These are phyloP conservation scores for Wallacemonas sp. DNA, from an alignment of 208 protist genomes.

Conservation along the genomic window DNA sequence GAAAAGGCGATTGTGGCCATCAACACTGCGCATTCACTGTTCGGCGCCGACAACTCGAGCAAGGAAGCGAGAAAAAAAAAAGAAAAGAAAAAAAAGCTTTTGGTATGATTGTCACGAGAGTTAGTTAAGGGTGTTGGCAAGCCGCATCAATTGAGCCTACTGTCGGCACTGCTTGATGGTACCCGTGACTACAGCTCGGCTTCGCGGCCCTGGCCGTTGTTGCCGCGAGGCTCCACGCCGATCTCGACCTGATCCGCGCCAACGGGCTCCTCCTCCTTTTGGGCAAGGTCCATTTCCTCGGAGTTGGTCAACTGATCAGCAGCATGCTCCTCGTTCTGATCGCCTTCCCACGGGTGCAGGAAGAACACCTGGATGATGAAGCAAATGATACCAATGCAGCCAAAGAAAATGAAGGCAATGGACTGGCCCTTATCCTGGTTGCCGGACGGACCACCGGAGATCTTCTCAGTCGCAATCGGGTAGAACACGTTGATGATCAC, in stretches of 20 bases:
- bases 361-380: slow-evolving; percentile 78
- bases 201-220: slow-evolving; percentile 6
- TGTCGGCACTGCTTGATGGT: too few species aligned
- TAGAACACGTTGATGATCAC: slow-evolving; percentile 88
- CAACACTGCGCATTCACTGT: too few species aligned
- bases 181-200: neutral
- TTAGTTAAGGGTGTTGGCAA: too few species aligned
- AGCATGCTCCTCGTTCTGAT: neutral
- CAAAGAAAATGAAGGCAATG: slow-evolving; percentile 90
- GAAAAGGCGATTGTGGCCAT: too few species aligned
- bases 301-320: neutral
- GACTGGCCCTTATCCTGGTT: slow-evolving; percentile 87
- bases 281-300: slow-evolving; percentile 4
- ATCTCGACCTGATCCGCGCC: neutral
- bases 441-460: slow-evolving; percentile 79
- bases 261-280: slow-evolving; percentile 15
- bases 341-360: slow-evolving; percentile 57
- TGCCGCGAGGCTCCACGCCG: neutral
- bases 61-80: slow-evolving; percentile 14
- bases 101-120: too few species aligned
- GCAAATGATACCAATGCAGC: slow-evolving; percentile 59
- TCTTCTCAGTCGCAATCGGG: slow-evolving; percentile 72
- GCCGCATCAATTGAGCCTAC: too few species aligned
- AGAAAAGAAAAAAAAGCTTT: slow-evolving; percentile 23
- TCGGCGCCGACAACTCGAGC: neutral